Conservation (phyloP, 2,329 filamentous ascomycete species). For the Paramyrothecium sp. region DNA sequence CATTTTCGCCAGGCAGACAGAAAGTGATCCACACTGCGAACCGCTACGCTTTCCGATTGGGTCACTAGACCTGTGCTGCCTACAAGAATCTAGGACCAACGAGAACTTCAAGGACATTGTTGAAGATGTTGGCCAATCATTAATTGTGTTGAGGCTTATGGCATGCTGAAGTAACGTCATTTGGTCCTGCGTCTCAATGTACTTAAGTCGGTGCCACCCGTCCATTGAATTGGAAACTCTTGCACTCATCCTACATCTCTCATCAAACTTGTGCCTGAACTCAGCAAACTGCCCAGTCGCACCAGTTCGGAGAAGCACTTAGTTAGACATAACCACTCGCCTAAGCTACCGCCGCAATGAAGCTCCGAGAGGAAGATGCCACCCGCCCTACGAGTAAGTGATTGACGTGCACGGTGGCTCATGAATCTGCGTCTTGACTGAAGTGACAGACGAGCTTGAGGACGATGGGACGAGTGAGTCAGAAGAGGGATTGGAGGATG, state of each 20-base stretch:
- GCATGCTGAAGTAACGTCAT: not conserved
- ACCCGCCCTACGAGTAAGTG: not conserved
- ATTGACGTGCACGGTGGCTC: not conserved
- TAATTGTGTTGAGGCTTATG: not conserved
- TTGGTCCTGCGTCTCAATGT: not conserved
- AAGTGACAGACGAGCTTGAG: not conserved
- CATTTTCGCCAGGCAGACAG: no score
- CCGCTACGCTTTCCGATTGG: not conserved
- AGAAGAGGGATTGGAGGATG: not conserved
- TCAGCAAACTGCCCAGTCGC: not conserved
- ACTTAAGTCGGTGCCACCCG: not conserved
- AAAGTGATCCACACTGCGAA: no score
- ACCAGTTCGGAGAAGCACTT: not conserved
- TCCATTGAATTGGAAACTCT: not conserved
- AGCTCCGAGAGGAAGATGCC: not conserved
- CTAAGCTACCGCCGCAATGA: not conserved
- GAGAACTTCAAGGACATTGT: not conserved
- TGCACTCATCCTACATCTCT: not conserved
- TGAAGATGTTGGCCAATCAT: not conserved
- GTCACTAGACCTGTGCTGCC: not conserved
- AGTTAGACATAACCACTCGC: not conserved
- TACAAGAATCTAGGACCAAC: not conserved
- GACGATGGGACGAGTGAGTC: not conserved
- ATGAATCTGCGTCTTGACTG: not conserved
- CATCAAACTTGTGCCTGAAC: not conserved